Evolutionary conservation across 352 stramenopile genomes (phyloP).

Genomic region (Saprolegnia diclina): DNA sequence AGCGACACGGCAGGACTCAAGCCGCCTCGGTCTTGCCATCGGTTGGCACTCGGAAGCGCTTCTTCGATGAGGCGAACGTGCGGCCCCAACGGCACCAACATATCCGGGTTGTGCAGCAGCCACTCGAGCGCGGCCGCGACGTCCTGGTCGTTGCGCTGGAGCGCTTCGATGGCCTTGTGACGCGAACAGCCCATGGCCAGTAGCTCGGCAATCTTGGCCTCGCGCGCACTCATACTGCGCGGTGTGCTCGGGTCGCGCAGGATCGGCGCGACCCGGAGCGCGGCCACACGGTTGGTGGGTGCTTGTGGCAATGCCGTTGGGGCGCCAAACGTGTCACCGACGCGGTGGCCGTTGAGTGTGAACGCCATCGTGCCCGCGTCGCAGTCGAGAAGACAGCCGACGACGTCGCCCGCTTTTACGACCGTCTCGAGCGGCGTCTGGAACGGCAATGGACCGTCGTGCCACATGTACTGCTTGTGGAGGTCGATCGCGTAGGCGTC

Average conservation of each 20-base stretch:
- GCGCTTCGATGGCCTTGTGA: constrained; percentile 35
- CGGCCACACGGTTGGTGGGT: background rate
- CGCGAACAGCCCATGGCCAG: constrained; percentile 46
- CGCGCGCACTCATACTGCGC: background rate
- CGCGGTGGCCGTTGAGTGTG: constrained; percentile 53
- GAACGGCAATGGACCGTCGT: constrained; percentile 34
- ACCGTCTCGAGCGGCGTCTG: constrained; percentile 33
- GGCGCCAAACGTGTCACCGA: constrained; percentile 9
- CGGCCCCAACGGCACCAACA: background rate
- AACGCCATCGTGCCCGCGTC: constrained; percentile 39
- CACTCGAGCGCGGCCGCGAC: constrained; percentile 38
- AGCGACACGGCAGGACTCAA: constrained; percentile 31
- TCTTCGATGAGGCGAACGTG: background rate
- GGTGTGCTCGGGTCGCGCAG: background rate
- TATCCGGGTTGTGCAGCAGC: constrained; percentile 32
- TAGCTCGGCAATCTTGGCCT: constrained; percentile 39
- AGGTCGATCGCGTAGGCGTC: constrained; percentile 11
- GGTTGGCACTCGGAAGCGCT: background rate
- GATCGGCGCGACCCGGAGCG: background rate
- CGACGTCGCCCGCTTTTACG: constrained; percentile 33
- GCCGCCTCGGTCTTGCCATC: constrained; percentile 3
- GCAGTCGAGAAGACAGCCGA: constrained; percentile 44
- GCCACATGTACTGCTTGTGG: constrained; percentile 36
- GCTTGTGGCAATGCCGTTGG: background rate
- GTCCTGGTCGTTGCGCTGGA: constrained; percentile 31